Evolutionary conservation across 2,329 filamentous ascomycete species (phyloP), one percentile per base, ranked within the genome.

Genomic region (Myotisia sp.): DNA sequence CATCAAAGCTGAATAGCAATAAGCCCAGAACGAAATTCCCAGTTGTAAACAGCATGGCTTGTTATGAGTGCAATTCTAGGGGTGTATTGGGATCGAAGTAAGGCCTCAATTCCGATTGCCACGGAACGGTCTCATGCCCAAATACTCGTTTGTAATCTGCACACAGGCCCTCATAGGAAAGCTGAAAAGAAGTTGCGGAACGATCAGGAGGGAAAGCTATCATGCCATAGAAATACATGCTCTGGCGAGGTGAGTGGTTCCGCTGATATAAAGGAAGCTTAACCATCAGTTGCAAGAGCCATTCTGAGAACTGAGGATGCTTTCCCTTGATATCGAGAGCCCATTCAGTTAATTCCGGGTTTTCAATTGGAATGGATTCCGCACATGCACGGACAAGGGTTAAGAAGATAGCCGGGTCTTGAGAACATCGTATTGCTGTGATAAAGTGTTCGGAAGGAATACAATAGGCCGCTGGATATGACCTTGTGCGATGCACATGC

Each of bases 331-430:
- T 10, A 17, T 12, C 9, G 3, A 34, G 22, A 5, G 48, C 51
- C 56, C 56, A 62, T 27, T 51, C 42, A 1, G 52, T 58, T 14
- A 61, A 47, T 19, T 56, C 51, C 0, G 49, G 24, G 3, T 54
- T 52, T 26, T 58, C 47, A 2, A 44, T 21, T 2, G 58, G 58
- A 4, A 60, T 36, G 4, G 56, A 59, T 30, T 59, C 55, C 0
- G 58, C 53, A 26, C 47, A 56, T 7, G 55, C 48, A 23, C 57
- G 56, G 3, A 62, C 22, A 5, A 62, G 47, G 3, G 50, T 36
- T 26, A 50, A 43, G 13, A 61, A 53, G 14, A 55, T 42, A 0
- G 42, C 37, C 1, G 45, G 35, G 21, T 53, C 46, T 6, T 48
- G 33, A 1, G 42, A 47, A 12, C n/a, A 46, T 40, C 8, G 47